Evolutionary conservation across 2,329 filamentous ascomycete genomes (phyloP).

Genomic region (Dothistroma pini): DNA sequence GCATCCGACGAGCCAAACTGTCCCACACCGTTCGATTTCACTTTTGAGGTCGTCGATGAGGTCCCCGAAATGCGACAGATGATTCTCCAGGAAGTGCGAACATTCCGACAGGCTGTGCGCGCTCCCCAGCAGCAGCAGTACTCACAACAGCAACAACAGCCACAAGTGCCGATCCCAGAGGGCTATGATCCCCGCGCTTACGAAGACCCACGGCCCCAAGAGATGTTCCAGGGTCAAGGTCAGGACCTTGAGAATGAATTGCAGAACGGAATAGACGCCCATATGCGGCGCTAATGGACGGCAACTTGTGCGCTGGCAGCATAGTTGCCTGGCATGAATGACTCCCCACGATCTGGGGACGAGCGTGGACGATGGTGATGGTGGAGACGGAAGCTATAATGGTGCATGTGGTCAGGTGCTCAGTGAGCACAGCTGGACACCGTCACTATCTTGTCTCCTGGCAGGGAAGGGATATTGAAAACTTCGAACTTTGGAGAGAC

Average conservation of each 20-base stretch:
- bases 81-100: conserved; percentile 91
- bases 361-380: neutral
- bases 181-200: conserved; percentile 55
- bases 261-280: conserved; percentile 41
- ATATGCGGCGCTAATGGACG: conserved; percentile 1
- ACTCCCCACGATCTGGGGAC: neutral
- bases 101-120: conserved; percentile 61
- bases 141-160: conserved; percentile 39
- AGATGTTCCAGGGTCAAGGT: conserved; percentile 43
- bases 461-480: neutral
- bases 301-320: conserved; percentile 1
- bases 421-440: neutral
- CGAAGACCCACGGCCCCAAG: conserved; percentile 61
- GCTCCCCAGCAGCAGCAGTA: conserved; percentile 45
- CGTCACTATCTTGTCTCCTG: neutral
- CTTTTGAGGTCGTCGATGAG: conserved; percentile 96
- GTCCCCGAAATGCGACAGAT: conserved; percentile 93
- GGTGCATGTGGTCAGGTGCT: neutral
- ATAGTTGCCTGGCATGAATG: neutral
- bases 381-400: neutral
- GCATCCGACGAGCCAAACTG: conserved; percentile 92
- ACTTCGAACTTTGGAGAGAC: neutral
- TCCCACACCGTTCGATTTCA: conserved; percentile 94
- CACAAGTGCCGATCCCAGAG: conserved; percentile 60
- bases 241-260: conserved; percentile 75